phyloP scores from a whole-genome alignment of 2,329 filamentous ascomycete genomes.

The Stromatinia cepivora region DNA sequence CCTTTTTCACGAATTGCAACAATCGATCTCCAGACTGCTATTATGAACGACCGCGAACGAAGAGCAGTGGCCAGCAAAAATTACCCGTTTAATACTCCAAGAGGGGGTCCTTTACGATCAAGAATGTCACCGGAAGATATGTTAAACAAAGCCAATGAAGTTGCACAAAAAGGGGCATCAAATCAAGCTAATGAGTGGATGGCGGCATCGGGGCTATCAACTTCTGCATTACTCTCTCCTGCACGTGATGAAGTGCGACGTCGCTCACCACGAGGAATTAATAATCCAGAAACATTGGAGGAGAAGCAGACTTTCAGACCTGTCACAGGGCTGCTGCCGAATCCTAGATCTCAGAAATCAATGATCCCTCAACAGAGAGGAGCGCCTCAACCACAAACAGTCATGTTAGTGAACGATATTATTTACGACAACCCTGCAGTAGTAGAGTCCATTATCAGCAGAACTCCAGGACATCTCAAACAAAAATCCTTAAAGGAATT shows the following conservation, averaged over 20 bases:
- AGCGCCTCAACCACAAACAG: conserved; percentile 46
- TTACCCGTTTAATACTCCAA: conserved; percentile 32
- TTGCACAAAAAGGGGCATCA: conserved; percentile 33
- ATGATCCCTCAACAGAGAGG: conserved; percentile 23
- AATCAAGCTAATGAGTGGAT: conserved; percentile 22
- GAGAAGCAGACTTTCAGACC: conserved; percentile 29
- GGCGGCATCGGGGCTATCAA: conserved; percentile 35
- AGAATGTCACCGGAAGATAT: conserved; percentile 29
- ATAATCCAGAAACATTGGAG: conserved; percentile 28
- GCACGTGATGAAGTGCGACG: conserved; percentile 39
- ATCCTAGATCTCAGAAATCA: conserved; percentile 33
- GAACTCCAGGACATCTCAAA: conserved; percentile 37
- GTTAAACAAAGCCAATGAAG: conserved; percentile 30
- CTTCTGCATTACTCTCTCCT: conserved; percentile 40
- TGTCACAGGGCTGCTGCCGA: conserved; percentile 34
- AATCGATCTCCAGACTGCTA: conserved; percentile 39
- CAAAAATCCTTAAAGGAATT: conserved; percentile 24
- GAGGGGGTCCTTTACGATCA: conserved; percentile 33
- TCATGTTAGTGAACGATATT: conserved; percentile 58
- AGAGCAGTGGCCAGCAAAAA: conserved; percentile 34
- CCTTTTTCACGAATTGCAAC: conserved; percentile 39
- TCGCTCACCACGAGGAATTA: conserved; percentile 37
- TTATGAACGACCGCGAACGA: conserved; percentile 38
- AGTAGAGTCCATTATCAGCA: conserved; percentile 52
- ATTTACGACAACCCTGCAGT: conserved; percentile 54